Evolutionary conservation across 345 rosid species (phyloP), one percentile per base, ranked within the genome.

Genomic region (Chamaenerion angustifolium): DNA sequence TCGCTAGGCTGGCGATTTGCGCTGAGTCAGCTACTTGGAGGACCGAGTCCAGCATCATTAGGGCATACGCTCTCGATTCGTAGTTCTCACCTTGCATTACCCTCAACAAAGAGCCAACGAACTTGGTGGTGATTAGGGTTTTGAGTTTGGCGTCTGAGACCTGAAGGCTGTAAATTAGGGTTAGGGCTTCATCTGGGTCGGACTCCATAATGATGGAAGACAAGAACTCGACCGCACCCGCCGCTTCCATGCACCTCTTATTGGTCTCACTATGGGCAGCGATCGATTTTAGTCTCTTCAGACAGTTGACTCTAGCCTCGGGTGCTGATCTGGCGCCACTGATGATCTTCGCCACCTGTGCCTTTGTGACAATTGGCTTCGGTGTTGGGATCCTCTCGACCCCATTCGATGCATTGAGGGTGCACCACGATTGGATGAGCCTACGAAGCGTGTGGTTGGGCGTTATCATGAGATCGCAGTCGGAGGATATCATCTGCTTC

Each of bases 391-490:
- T 79, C 52, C 92, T 73, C 63, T 90, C 86, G 10, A 90, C 50
- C 12, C 98, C 98, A 25, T 73, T 49, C 0, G 88, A 78, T 21
- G 94, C 94, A 40, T 90, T 83, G 46, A 90, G 57, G 8, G 77
- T 81, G 60, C 98, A 90, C 98, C 98, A 90, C 12, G 95, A 77
- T 61, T 90, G 98, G 50, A 90, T 76, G 42, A 90, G 64, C 11
- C 98, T 79, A 8, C 90, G 85, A 16, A 90, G 76, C 43, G 92
- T 90, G 61, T 83, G 84, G 68, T 89, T 89, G 2, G 97, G 97
- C 0, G 94, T 89, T 5, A 31, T 31, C 37, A 31, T 31, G 10
- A 86, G 68, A 4, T 88, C 97, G 15, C 65, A 55, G 37, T 69
- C 75, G 4, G 66, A 14, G 43, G 65, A 48, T 1, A 90, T 56